Percentiles rank a stretch among this genome's conserved stretches.
phyloP scores from a whole-genome alignment of 2,329 filamentous ascomycete species.

The Ambrosiella xylebori region DNA sequence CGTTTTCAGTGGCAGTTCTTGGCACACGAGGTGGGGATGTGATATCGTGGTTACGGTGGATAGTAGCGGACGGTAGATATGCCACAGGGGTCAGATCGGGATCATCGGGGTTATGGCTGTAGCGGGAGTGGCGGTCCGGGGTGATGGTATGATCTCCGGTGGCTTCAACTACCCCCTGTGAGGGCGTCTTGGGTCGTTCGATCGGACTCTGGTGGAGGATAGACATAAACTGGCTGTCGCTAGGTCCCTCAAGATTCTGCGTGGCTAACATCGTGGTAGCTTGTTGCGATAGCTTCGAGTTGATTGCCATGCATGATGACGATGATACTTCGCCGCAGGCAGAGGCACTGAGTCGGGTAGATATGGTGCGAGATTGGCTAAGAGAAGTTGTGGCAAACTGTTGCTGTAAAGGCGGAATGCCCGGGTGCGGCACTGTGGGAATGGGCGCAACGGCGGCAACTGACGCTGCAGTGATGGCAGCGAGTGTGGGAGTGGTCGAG shows the following conservation, averaged over 20 bases:
- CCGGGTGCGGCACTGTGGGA: background rate
- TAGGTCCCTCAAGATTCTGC: background rate
- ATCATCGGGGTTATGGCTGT: slow-evolving; percentile 5
- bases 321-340: background rate
- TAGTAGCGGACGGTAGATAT: slow-evolving; percentile 15
- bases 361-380: background rate
- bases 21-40: slow-evolving; percentile 3
- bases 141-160: slow-evolving; percentile 2
- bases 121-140: background rate
- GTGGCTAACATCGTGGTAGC: background rate
- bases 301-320: too few relatives aligned
- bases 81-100: slow-evolving; percentile 13
- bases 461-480: slow-evolving; percentile 1
- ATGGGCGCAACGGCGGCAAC: background rate
- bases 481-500: background rate
- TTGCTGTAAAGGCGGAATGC: background rate
- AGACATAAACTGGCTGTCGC: background rate
- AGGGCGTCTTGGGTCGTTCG: background rate
- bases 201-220: slow-evolving; percentile 1
- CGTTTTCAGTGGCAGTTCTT: slow-evolving; percentile 15
- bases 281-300: background rate
- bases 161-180: background rate
- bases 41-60: slow-evolving; percentile 13
- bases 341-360: background rate
- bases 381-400: background rate